Evolutionary conservation across 805 yeast species (phyloP), one percentile per base, ranked within the genome.

Genomic region (Candida fluviatilis): DNA sequence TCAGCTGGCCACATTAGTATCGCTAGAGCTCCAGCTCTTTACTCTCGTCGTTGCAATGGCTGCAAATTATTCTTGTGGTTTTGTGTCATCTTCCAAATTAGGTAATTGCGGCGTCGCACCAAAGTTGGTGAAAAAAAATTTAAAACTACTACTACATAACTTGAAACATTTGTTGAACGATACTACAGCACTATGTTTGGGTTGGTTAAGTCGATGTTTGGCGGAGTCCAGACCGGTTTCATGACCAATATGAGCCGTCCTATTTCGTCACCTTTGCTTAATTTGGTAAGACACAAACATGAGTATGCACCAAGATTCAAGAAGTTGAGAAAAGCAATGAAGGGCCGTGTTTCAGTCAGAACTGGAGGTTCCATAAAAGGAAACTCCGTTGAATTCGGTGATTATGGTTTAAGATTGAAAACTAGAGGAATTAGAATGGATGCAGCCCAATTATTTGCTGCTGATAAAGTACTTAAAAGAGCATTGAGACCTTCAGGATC

Each of bases 321-420:
- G 49, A 66, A 69, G 40, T 67, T 79, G 34, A 72, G 77, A 51
- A 91, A 91, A 62, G 85, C 87, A 35, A 89, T 86, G 63, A 93
- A 93, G 60, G 99, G 99, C 18, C 74, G 97, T 50, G 96, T 93
- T 5, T 78, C 95, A 1, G 96, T 90, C 8, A 83, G 96, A 61
- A 86, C 84, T 11, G 99, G 99, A 37, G 97, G 97, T 1, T 89
- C 97, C 2, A 72, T 76, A 38, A 89, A 86, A 58, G 99, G 99
- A 21, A 83, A 91, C 34, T 75, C 86, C 2, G 59, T 93, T 24
- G 80, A 78, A 43, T 84, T 81, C 50, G 99, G 99, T 19, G 71
- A 76, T 13, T 88, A 76, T 59, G 99, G 97, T 14, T 71, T 91
- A 47, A 78, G 99, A 51, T 74, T 93, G 41, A 84, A 84, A 58